Percentiles rank a stretch among this genome's conserved stretches.
Conservation (phyloP, 1,139 yeast species). For the Blastobotrys aristatus region DNA sequence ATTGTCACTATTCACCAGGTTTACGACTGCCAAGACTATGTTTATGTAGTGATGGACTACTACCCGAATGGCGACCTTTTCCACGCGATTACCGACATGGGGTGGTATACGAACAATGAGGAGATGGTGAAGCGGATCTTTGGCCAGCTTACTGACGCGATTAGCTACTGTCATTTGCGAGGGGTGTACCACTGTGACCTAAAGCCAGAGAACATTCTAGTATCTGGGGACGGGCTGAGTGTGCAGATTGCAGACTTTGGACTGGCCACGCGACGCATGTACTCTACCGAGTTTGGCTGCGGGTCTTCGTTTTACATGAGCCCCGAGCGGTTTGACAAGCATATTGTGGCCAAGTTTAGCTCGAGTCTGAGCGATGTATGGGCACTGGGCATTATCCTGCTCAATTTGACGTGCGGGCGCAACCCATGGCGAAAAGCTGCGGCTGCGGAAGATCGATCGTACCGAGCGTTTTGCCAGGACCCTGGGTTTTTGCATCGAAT, state of each 20-base stretch:
- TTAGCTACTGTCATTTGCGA: constrained; percentile 60
- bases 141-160: constrained; percentile 67
- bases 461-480: constrained; percentile 47
- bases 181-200: constrained; percentile 83
- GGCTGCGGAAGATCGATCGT: constrained; percentile 51
- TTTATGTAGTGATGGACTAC: constrained; percentile 78
- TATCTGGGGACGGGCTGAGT: constrained; percentile 54
- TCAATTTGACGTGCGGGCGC: constrained; percentile 75
- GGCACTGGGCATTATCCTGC: constrained; percentile 78
- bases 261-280: constrained; percentile 57
- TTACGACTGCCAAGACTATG: constrained; percentile 35
- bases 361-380: constrained; percentile 79
- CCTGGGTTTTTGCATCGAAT: constrained; percentile 53
- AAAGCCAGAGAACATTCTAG: constrained; percentile 84
- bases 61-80: constrained; percentile 80
- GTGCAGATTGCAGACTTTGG: constrained; percentile 82
- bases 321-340: constrained; percentile 61
- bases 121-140: constrained; percentile 64
- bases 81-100: constrained; percentile 66
- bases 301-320: constrained; percentile 93
- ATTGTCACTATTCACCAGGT: constrained; percentile 72
- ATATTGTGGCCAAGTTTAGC: constrained; percentile 22
- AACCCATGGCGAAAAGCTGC: constrained; percentile 91
- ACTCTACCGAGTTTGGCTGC: constrained; percentile 67
- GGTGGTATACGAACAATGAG: constrained; percentile 50